A percentile compares a stretch with the other conserved stretches of the same genome.
These are phyloP conservation scores for Catunica adiposa DNA, from an alignment of 2,329 filamentous ascomycete species.

Conservation along the genomic window DNA sequence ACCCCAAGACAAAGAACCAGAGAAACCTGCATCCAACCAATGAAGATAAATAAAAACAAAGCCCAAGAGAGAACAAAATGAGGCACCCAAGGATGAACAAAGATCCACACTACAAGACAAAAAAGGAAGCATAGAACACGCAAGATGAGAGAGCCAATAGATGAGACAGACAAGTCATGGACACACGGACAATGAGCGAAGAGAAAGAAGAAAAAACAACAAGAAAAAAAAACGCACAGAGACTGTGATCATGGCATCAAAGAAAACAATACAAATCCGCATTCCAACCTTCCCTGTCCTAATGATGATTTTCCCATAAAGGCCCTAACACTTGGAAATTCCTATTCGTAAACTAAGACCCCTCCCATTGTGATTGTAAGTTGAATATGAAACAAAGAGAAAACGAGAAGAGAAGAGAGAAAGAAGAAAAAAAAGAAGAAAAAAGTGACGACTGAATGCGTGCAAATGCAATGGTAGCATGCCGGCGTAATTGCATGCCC, in stretches of 20 bases:
- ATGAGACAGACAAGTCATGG: neutral
- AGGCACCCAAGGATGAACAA: too few species aligned
- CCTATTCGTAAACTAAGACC: slow-evolving; percentile 11
- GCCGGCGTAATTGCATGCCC: slow-evolving; percentile 1
- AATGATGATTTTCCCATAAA: slow-evolving; percentile 9
- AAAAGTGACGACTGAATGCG: slow-evolving; percentile 3
- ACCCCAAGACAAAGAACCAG: too few species aligned
- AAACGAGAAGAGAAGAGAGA: neutral
- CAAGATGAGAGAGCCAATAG: too few species aligned
- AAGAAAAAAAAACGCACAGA: neutral
- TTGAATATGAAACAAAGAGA: slow-evolving; percentile 10
- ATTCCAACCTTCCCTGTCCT: slow-evolving; percentile 12
- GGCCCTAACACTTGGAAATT: slow-evolving; percentile 10
- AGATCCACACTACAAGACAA: too few species aligned
- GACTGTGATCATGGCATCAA: slow-evolving; percentile 4
- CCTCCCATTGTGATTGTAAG: slow-evolving; percentile 8
- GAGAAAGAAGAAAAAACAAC: neutral
- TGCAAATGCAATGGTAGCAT: slow-evolving; percentile 6
- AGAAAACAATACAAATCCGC: slow-evolving; percentile 10
- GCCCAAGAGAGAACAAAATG: too few species aligned
- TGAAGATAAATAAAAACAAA: too few species aligned
- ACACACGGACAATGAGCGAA: neutral
- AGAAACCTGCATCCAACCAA: too few species aligned
- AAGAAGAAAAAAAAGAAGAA: slow-evolving; percentile 1
- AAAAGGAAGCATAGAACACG: too few species aligned